Conservation (phyloP, 495 filamentous ascomycete species). For the Lasiosphaeria miniovina region DNA sequence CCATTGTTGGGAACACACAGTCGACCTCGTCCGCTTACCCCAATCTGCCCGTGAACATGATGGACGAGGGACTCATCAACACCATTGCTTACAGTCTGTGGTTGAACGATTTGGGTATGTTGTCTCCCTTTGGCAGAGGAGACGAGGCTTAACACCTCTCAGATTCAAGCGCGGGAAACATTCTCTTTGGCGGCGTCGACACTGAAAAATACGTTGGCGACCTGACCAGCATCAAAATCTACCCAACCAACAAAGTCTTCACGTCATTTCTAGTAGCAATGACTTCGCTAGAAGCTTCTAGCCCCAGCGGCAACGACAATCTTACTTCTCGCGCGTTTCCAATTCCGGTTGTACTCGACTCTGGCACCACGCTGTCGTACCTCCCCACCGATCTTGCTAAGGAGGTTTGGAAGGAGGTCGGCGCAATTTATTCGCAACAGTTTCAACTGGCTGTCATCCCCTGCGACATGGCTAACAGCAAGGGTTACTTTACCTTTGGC, state of each 20-base stretch:
- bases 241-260: constrained; percentile 43
- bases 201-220: constrained; percentile 76
- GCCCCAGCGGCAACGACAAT: constrained; percentile 45
- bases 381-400: constrained; percentile 67
- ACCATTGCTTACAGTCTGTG: constrained; percentile 86
- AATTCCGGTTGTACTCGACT: constrained; percentile 76
- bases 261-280: constrained; percentile 72
- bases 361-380: constrained; percentile 83
- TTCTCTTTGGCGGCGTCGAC: constrained; percentile 88
- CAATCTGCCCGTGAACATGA: constrained; percentile 78
- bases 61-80: constrained; percentile 67
- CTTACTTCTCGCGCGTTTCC: constrained; percentile 53
- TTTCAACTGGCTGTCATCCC: constrained; percentile 61
- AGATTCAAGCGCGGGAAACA: constrained; percentile 44
- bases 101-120: constrained; percentile 70
- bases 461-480: constrained; percentile 62
- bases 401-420: constrained; percentile 66
- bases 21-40: constrained; percentile 53
- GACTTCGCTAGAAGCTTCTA: constrained; percentile 52
- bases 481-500: constrained; percentile 67
- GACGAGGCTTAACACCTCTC: background rate
- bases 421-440: constrained; percentile 51
- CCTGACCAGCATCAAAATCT: constrained; percentile 64
- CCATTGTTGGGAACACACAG: constrained; percentile 51
- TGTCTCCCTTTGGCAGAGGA: background rate